Conservation (phyloP, 179 eudicot species). For the Carnegiea gigantea region DNA sequence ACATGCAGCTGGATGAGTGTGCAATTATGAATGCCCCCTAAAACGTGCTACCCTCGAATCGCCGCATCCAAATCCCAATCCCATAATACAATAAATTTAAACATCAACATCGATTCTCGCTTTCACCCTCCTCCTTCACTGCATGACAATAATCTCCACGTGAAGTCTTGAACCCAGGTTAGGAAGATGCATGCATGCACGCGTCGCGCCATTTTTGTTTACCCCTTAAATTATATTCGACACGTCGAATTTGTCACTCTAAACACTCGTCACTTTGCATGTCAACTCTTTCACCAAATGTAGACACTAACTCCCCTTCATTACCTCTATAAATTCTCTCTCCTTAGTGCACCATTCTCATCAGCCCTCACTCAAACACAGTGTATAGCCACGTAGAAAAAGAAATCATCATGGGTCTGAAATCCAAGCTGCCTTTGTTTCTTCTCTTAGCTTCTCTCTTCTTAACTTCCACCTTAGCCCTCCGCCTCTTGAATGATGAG, state of each 20-base stretch:
- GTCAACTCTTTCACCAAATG: constrained; percentile 16
- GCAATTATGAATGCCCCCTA: not conserved
- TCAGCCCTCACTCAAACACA: not conserved
- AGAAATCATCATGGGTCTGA: constrained; percentile 2
- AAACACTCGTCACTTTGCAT: constrained; percentile 27
- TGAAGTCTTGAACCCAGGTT: not conserved
- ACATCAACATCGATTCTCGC: not conserved
- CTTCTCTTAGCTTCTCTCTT: constrained; percentile 14
- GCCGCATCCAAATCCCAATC: constrained; percentile 3
- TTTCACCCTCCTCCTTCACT: not conserved
- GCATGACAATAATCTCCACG: not conserved
- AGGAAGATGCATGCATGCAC: constrained; percentile 3
- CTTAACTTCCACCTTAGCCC: constrained; percentile 17
- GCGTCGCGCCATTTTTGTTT: not conserved
- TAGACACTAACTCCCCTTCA: not conserved
- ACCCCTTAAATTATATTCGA: not conserved
- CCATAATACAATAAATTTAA: not conserved
- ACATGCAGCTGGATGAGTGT: not conserved
- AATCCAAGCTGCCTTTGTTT: constrained; percentile 21
- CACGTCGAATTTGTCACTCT: constrained; percentile 17
- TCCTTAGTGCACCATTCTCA: not conserved
- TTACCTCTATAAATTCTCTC: constrained; percentile 12
- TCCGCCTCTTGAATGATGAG: constrained; percentile 16
- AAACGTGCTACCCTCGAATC: not conserved
- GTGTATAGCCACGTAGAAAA: not conserved